These are phyloP conservation scores for Neurospora intermedia DNA, from an alignment of 495 filamentous ascomycete genomes.

Conservation along the genomic window DNA sequence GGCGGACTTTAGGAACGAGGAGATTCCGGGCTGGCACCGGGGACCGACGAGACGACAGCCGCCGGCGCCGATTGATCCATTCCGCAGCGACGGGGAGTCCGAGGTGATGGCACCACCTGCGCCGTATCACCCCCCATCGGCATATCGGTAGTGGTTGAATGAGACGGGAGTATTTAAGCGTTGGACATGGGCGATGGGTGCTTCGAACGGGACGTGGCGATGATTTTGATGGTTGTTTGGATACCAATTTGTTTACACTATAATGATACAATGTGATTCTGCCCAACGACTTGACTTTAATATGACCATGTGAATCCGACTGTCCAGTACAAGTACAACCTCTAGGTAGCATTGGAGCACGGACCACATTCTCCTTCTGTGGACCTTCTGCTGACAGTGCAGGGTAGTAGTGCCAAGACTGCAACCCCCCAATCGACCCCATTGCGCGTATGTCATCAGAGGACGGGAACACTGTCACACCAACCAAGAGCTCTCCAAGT, in stretches of 20 bases:
- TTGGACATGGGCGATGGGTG: background rate
- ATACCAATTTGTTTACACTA: background rate
- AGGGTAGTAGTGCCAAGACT: background rate
- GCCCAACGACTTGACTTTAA: too few relatives aligned
- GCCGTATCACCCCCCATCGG: conserved; percentile 12
- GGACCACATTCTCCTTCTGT: background rate
- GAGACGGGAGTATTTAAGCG: background rate
- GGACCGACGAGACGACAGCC: conserved; percentile 10
- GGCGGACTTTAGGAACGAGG: conserved; percentile 6
- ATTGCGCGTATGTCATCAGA: background rate
- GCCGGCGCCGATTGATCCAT: conserved; percentile 8
- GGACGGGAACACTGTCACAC: background rate
- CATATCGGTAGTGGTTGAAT: conserved; percentile 7
- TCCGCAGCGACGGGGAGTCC: background rate
- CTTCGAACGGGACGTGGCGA: background rate
- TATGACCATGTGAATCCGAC: too few relatives aligned
- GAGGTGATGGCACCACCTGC: conserved; percentile 7
- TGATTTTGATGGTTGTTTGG: background rate
- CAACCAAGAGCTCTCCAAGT: background rate
- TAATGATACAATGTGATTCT: too few relatives aligned
- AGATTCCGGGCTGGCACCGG: conserved; percentile 25
- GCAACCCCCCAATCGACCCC: background rate
- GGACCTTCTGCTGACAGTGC: background rate
- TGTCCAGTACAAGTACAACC: too few relatives aligned
- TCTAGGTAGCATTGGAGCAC: background rate